These are phyloP conservation scores for Anisodus tanguticus DNA, from an alignment of 257 asterid species.

Conservation along the genomic window DNA sequence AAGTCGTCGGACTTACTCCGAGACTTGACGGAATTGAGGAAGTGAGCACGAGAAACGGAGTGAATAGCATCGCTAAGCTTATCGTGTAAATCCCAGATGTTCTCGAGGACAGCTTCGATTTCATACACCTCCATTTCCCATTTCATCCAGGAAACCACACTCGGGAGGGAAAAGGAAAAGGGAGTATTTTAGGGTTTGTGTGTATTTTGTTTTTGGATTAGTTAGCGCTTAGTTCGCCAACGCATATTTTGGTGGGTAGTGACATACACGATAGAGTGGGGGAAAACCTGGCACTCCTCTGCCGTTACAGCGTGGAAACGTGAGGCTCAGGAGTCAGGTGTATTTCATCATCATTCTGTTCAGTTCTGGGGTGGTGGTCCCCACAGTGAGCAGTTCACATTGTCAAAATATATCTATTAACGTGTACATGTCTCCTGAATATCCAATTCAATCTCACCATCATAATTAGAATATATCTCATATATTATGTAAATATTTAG, in stretches of 20 bases:
- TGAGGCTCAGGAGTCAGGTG: background rate
- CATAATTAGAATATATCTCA: no score
- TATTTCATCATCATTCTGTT: background rate
- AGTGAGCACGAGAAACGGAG: constrained; percentile 81
- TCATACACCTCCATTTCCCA: constrained; percentile 92
- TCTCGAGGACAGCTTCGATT: constrained; percentile 83
- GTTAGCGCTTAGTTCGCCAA: constrained; percentile 29
- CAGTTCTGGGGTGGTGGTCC: background rate
- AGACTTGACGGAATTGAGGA: constrained; percentile 71
- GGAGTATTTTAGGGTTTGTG: background rate
- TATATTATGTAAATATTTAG: no score
- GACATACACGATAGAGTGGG: background rate
- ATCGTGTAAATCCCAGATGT: constrained; percentile 97
- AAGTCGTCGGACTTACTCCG: constrained; percentile 51
- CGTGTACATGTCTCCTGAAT: no score
- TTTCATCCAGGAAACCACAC: constrained; percentile 49
- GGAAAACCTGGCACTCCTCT: background rate
- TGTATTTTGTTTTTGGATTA: background rate
- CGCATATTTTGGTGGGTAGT: constrained; percentile 40
- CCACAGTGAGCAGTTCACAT: background rate
- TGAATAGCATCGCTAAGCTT: constrained; percentile 97
- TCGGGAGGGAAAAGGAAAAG: constrained; percentile 34
- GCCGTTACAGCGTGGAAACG: constrained; percentile 17
- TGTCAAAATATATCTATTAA: background rate
- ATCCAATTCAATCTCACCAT: no score